Evolutionary conservation across 1,139 yeast species (phyloP), one percentile per base, ranked within the genome.

Genomic region (Taphrina communis): DNA sequence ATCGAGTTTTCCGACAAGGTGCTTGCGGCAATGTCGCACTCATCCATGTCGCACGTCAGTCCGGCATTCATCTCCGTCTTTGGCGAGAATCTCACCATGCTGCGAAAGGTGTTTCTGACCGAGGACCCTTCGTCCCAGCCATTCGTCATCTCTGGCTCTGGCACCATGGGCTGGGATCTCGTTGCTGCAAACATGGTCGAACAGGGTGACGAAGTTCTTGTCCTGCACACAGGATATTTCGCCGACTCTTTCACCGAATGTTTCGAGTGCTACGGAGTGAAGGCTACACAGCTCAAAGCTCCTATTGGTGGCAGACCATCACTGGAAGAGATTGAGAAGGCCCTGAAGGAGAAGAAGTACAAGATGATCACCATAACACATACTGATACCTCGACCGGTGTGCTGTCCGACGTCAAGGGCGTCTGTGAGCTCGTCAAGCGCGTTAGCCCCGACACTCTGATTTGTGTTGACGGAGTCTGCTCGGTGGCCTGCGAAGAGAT

Each of bases 301-400:
- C 92, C 96, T 44, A 81, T 89, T 70, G 98, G 98, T 70, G 88
- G 85, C 71, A 84, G 83, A 44, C 92, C 90, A 42, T 85, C 90
- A 48, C 77, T 86, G 59, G 83, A 80, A 4, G 79, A 81, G 68
- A 80, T 93, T 65, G 88, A 86, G 76, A 77, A 79, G 38, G 76
- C 78, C n/a, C 83, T 87, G 71, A 82, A 89, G 78, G 76, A 79
- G 70, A 73, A 79, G 48, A 80, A 82, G 72, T 93, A 89, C 81
- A 79, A 85, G 73, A 84, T 90, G 68, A 84, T 93, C 74, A 90
- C 97, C 67, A 85, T 93, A 75, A 94, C 98, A 57, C 98, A 93
- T 75, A 97, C 94, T 51, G 99, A 93, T 79, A 94, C 98, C 57
- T 91, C 97, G 1, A 91, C 97, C 57, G 96, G 97, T 41, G 97